Evolutionary conservation across 768 basidiomycete species (phyloP).

Genomic region (Chiua virens): DNA sequence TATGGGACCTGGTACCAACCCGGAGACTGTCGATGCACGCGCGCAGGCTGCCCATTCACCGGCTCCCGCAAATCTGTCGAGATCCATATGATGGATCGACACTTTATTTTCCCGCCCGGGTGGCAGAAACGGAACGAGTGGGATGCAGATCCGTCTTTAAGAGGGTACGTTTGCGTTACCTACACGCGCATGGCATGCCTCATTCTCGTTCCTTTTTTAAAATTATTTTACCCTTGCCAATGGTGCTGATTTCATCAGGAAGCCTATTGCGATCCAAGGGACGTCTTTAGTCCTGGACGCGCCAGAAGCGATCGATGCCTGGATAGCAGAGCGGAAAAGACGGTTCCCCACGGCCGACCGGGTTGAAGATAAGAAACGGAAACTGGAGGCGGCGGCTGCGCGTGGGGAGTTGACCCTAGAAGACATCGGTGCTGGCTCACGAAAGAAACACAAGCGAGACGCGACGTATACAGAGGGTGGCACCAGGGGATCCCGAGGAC

Average conservation of each 20-base stretch:
- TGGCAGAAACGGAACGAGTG: constrained; percentile 68
- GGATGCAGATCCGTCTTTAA: constrained; percentile 82
- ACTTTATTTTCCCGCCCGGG: constrained; percentile 76
- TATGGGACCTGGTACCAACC: constrained; percentile 57
- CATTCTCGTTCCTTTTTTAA: no score
- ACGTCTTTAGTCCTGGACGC: constrained; percentile 76
- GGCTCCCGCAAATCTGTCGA: constrained; percentile 74
- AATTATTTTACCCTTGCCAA: background rate
- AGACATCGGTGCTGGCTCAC: constrained; percentile 40
- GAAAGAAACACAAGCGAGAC: constrained; percentile 44
- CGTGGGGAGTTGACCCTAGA: constrained; percentile 68
- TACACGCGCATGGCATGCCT: no score
- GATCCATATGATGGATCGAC: constrained; percentile 87
- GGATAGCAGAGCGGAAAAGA: constrained; percentile 87
- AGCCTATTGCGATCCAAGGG: constrained; percentile 73
- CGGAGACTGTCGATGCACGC: constrained; percentile 59
- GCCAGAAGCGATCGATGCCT: constrained; percentile 76
- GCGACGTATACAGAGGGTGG: background rate
- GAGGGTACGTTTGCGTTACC: constrained; percentile 51
- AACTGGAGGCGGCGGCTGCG: constrained; percentile 74
- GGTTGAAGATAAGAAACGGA: constrained; percentile 79
- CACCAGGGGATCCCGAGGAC: constrained; percentile 3
- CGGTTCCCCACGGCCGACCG: constrained; percentile 75
- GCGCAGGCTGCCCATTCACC: constrained; percentile 63
- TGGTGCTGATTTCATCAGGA: constrained; percentile 42